Conservation (phyloP, 116 monocot genomes). For the Cymodocea nodosa region DNA sequence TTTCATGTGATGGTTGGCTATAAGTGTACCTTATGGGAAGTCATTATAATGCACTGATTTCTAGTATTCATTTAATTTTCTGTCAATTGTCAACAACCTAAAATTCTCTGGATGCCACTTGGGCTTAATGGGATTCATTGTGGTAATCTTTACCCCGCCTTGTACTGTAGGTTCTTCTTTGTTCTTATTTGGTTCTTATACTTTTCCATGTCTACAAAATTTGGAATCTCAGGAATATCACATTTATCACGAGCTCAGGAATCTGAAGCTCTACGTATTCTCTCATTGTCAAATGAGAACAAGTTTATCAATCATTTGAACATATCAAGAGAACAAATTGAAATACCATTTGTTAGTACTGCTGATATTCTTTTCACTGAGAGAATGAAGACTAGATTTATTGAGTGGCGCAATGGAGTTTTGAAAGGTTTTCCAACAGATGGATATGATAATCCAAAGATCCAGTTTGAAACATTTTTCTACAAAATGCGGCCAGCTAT, state of each 20-base stretch:
- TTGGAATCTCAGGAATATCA: constrained; percentile 67
- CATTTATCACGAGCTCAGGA: constrained; percentile 96
- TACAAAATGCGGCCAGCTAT: constrained; percentile 83
- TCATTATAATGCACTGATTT: too few species aligned
- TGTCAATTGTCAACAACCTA: too few species aligned
- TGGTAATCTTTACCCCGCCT: too few species aligned
- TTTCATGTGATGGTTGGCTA: too few species aligned
- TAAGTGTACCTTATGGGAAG: too few species aligned
- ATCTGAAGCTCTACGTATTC: constrained; percentile 34
- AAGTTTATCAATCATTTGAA: constrained; percentile 7
- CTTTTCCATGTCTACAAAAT: neutral
- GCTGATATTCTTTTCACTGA: constrained; percentile 82
- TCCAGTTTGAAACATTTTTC: constrained; percentile 55
- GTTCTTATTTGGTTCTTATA: neutral
- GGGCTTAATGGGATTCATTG: too few species aligned
- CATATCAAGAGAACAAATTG: constrained; percentile 15
- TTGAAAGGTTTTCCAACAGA: constrained; percentile 9
- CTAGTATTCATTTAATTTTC: too few species aligned
- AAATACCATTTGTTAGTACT: constrained; percentile 41
- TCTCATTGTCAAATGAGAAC: constrained; percentile 18
- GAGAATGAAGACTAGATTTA: constrained; percentile 68
- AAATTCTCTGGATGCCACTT: too few species aligned
- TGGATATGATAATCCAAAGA: constrained; percentile 15
- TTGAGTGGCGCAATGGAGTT: constrained; percentile 65
- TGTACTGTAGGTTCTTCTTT: too few species aligned